Evolutionary conservation across 495 filamentous ascomycete genomes (phyloP), one percentile per base, ranked within the genome.

Genomic region (Acidiella bohemica): DNA sequence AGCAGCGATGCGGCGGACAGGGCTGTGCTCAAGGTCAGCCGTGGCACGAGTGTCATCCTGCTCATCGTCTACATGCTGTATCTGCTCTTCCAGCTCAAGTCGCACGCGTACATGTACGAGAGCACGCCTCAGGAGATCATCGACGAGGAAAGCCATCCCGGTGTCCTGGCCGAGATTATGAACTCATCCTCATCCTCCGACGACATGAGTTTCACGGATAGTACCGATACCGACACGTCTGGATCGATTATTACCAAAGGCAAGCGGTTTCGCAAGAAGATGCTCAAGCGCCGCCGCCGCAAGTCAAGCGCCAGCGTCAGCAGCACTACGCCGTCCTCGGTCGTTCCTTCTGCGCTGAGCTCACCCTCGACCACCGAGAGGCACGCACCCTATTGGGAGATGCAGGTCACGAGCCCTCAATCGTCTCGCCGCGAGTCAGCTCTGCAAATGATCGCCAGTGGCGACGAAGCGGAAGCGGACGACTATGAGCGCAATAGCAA

Each of bases 111-210:
- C 58, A 77, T 94, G 58, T 94, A 92, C 50, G 80, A 81, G 43
- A 87, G 84, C 50, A 90, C 80, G 6, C 85, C 86, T 10, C 84
- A 93, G 54, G 75, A 81, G 43, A 78, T 88, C 32, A 86, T 93
- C 44, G 86, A 94, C 44, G 80, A 88, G 55, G 82, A 90, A 53
- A 77, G 81, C 0, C 78, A 81, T 34, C 86, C 86, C 3, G 86
- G 86, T 41, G 71, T 88, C 0, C 65, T 86, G n/a, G 79, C 80
- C 7, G 78, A 80, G 19, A 80, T 86, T 51, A 67, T 93, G 56
- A 74, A 82, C 48, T 70, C 68, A 13, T 81, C 77, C 1, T 62
- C 71, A 37, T 66, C 69, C 42, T 68, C 73, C 53, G 69, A 53
- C 42, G 64, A 54, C 54, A 67, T 51, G n/a, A 71, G 66, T 10